phyloP scores from a whole-genome alignment of 2,329 filamentous ascomycete genomes.

The Chalaropsis ovoidea region DNA sequence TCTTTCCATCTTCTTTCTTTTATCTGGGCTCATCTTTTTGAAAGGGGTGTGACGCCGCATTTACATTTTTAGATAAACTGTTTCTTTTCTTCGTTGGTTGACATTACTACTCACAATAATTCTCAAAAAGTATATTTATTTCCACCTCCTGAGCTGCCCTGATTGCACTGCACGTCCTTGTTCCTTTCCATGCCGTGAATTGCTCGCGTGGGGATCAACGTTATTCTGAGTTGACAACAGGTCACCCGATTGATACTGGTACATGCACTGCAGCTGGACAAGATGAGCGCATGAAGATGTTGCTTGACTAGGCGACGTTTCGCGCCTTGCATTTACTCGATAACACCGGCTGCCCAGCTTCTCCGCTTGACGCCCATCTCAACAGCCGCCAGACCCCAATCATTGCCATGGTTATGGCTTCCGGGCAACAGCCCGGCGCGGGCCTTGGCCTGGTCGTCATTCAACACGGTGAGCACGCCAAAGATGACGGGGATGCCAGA shows the following conservation, averaged over 20 bases:
- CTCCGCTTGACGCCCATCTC: slow-evolving; percentile 84
- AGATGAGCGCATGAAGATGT: background rate
- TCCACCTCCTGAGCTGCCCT: background rate
- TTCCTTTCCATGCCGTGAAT: background rate
- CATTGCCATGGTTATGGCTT: slow-evolving; percentile 94
- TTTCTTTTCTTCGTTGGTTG: slow-evolving; percentile 12
- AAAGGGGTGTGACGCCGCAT: slow-evolving; percentile 7
- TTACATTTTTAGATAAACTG: slow-evolving; percentile 10
- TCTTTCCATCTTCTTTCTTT: slow-evolving; percentile 5
- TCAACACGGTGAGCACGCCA: slow-evolving; percentile 80
- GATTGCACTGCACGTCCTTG: background rate
- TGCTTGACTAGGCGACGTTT: background rate
- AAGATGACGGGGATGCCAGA: slow-evolving; percentile 83
- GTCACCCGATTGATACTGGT: background rate
- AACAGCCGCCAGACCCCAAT: slow-evolving; percentile 90
- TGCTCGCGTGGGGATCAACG: no score
- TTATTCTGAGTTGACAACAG: background rate
- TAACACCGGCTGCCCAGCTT: slow-evolving; percentile 66
- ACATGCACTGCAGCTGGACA: background rate
- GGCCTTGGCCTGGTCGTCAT: slow-evolving; percentile 74
- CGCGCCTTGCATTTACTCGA: slow-evolving; percentile 32
- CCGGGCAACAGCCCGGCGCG: slow-evolving; percentile 74
- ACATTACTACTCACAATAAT: slow-evolving; percentile 13
- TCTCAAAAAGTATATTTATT: slow-evolving; percentile 16
- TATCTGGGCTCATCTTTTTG: slow-evolving; percentile 13